phyloP scores from a whole-genome alignment of 1,284 basidiomycete species.

The Cryptococcus neoformans region DNA sequence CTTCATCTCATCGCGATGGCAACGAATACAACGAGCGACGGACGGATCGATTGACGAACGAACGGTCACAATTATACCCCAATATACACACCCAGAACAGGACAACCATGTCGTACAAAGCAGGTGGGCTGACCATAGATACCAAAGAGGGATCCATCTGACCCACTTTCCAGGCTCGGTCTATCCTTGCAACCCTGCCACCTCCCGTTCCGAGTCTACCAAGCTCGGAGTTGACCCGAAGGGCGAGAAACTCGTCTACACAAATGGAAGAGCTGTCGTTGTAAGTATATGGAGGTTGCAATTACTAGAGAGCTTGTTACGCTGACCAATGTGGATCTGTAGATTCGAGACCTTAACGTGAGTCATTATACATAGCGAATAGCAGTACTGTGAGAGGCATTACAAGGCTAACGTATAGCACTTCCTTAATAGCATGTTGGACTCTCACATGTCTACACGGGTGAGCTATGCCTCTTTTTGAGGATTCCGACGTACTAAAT shows the following conservation, averaged over 20 bases:
- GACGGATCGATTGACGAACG: too few relatives aligned
- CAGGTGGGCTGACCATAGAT: too few relatives aligned
- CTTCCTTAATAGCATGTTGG: slow-evolving; percentile 26
- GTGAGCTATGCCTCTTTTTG: slow-evolving; percentile 13
- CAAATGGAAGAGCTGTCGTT: slow-evolving; percentile 79
- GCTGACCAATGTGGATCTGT: slow-evolving; percentile 9
- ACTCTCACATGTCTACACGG: slow-evolving; percentile 45
- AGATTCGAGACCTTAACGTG: slow-evolving; percentile 65
- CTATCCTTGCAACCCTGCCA: slow-evolving; percentile 72
- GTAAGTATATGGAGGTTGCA: slow-evolving; percentile 54
- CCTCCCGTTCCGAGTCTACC: slow-evolving; percentile 59
- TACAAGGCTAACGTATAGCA: not conserved
- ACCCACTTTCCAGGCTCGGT: slow-evolving; percentile 42
- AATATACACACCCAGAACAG: too few relatives aligned
- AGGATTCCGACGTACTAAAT: slow-evolving; percentile 5
- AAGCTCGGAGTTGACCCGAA: slow-evolving; percentile 69
- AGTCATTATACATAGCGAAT: not conserved
- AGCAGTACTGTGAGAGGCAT: not conserved
- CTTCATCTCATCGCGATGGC: too few relatives aligned
- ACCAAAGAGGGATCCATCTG: too few relatives aligned
- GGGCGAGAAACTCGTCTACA: slow-evolving; percentile 82
- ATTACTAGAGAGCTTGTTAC: not conserved
- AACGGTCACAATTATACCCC: too few relatives aligned
- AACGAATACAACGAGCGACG: too few relatives aligned
- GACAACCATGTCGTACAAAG: too few relatives aligned